Conservation (phyloP, 257 asterid species). For the Ballota nigra region DNA sequence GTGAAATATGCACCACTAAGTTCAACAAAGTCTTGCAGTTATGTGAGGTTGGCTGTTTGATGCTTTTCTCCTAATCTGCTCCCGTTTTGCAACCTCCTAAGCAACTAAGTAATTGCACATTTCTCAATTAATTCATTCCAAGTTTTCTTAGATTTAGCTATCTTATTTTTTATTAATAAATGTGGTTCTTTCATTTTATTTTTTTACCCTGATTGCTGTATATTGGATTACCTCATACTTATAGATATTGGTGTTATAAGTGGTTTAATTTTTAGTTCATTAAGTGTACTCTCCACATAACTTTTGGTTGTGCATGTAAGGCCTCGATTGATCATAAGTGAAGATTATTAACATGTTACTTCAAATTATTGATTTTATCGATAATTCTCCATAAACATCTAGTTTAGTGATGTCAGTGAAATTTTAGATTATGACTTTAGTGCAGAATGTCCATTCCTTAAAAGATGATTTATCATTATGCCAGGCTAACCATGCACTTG, state of each 20-base stretch:
- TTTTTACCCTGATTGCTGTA: too few relatives aligned
- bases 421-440: neutral
- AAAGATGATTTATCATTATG: slow-evolving; percentile 15
- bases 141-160: too few relatives aligned
- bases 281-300: neutral
- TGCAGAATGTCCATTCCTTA: slow-evolving; percentile 9
- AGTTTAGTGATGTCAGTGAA: neutral
- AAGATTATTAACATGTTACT: neutral
- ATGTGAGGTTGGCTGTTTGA: neutral
- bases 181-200: too few relatives aligned
- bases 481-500: slow-evolving; percentile 85
- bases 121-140: too few relatives aligned
- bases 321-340: slow-evolving; percentile 2
- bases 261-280: too few relatives aligned
- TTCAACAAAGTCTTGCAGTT: neutral
- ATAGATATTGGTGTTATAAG: too few relatives aligned
- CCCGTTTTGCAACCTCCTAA: too few relatives aligned
- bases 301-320: neutral
- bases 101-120: too few relatives aligned
- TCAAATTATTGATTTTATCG: neutral
- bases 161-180: too few relatives aligned
- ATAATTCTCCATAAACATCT: neutral
- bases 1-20: neutral
- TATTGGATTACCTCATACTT: too few relatives aligned
- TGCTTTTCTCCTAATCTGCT: neutral